Evolutionary conservation across 2,329 filamentous ascomycete genomes (phyloP).

Genomic region (Triangularia setosa): DNA sequence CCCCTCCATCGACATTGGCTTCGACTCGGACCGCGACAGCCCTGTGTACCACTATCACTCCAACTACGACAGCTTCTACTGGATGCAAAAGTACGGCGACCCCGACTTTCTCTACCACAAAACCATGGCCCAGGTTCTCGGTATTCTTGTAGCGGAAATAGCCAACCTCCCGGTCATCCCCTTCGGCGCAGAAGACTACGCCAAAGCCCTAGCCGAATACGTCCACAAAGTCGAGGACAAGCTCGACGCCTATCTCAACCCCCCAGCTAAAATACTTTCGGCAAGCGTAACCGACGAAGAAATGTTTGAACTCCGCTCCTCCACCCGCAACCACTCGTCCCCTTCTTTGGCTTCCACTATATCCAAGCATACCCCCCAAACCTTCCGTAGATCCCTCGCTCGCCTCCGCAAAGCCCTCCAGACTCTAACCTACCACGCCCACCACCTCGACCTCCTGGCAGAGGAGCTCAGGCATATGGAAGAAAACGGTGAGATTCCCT

Average conservation of each 20-base stretch:
- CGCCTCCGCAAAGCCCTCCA: constrained; percentile 33
- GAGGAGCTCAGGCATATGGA: constrained; percentile 31
- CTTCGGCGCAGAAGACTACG: constrained; percentile 63
- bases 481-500: constrained; percentile 56
- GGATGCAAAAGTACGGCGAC: constrained; percentile 83
- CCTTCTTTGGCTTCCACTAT: not conserved
- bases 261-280: not conserved
- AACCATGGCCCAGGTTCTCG: constrained; percentile 63
- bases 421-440: constrained; percentile 36
- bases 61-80: constrained; percentile 87
- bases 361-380: not conserved
- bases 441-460: constrained; percentile 44
- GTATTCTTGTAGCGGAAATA: constrained; percentile 58
- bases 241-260: constrained; percentile 33
- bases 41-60: constrained; percentile 79
- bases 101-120: constrained; percentile 62
- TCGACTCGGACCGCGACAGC: constrained; percentile 41
- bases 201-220: constrained; percentile 50
- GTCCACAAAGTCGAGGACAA: constrained; percentile 49
- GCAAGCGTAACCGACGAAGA: constrained; percentile 25
- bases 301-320: constrained; percentile 34
- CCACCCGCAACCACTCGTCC: constrained; percentile 18
- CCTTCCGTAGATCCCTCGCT: constrained; percentile 28
- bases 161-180: constrained; percentile 59
- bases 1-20: constrained; percentile 61